These are phyloP conservation scores for Beta vulgaris DNA, from an alignment of 148 eudicot genomes.

Conservation along the genomic window DNA sequence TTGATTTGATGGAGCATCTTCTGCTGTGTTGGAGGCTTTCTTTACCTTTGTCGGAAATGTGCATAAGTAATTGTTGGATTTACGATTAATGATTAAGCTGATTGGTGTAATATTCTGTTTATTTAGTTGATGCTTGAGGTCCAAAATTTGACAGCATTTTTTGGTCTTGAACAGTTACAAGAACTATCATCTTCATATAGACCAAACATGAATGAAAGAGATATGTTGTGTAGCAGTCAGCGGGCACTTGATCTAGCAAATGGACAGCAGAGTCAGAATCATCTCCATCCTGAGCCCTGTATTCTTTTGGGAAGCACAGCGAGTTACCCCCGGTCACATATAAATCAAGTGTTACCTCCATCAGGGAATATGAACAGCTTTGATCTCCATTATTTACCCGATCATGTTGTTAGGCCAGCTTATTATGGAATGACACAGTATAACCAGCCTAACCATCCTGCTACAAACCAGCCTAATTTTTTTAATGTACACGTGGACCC, in stretches of 20 bases:
- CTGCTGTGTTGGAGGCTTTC: not conserved
- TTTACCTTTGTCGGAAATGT: not conserved
- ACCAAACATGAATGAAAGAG: slow-evolving; percentile 62
- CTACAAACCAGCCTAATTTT: slow-evolving; percentile 45
- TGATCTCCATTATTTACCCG: slow-evolving; percentile 43
- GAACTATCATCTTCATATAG: slow-evolving; percentile 3
- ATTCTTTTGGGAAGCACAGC: slow-evolving; percentile 42
- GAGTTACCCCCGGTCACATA: slow-evolving; percentile 49
- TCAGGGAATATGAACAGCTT: slow-evolving; percentile 46
- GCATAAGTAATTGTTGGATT: not conserved
- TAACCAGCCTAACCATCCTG: slow-evolving; percentile 51
- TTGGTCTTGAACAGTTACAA: slow-evolving; percentile 16
- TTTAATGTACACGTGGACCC: slow-evolving; percentile 53
- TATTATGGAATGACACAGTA: slow-evolving; percentile 57
- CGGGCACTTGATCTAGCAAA: slow-evolving; percentile 51
- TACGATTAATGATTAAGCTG: not conserved
- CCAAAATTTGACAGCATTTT: not conserved
- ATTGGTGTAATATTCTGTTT: not conserved
- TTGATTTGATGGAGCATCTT: not conserved
- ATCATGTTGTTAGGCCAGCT: slow-evolving; percentile 43
- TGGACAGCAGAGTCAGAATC: slow-evolving; percentile 57
- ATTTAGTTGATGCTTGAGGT: not conserved
- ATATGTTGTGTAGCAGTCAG: slow-evolving; percentile 48
- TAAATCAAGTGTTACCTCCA: slow-evolving; percentile 44
- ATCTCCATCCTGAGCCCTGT: slow-evolving; percentile 57